Evolutionary conservation across 1,284 basidiomycete genomes (phyloP).

Genomic region (Pyrrhoderma noxium): DNA sequence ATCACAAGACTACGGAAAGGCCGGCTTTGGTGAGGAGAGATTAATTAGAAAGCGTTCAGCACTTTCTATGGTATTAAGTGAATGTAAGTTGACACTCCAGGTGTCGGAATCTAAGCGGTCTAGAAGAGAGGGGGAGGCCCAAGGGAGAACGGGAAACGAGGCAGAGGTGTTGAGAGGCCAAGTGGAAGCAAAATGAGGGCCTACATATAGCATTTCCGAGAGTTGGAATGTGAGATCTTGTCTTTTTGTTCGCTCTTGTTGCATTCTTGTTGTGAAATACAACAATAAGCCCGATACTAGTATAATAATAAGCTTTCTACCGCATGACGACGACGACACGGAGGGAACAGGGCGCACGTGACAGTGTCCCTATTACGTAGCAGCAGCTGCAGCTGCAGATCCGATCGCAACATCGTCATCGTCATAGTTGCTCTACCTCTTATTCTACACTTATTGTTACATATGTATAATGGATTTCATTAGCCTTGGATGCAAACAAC

Average conservation of each 20-base stretch:
- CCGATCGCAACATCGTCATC: too few species aligned
- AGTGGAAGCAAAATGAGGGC: not conserved
- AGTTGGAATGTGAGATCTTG: constrained; percentile 1
- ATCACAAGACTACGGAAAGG: constrained; percentile 10
- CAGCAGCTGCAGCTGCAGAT: too few species aligned
- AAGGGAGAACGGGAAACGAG: constrained; percentile 11
- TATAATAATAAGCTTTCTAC: too few species aligned
- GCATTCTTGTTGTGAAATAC: constrained; percentile 1
- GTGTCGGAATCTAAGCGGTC: constrained; percentile 1
- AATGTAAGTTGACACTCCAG: constrained; percentile 11
- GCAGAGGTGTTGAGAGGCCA: constrained; percentile 1
- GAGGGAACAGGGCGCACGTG: too few species aligned
- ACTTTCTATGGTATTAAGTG: not conserved
- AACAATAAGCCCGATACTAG: constrained; percentile 10
- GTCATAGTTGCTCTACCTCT: too few species aligned
- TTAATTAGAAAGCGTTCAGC: not conserved
- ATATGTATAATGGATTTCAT: too few species aligned
- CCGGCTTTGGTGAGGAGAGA: constrained; percentile 2
- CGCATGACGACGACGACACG: too few species aligned
- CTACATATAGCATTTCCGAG: constrained; percentile 14
- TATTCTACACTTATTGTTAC: too few species aligned
- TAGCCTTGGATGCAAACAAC: too few species aligned
- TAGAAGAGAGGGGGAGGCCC: constrained; percentile 1
- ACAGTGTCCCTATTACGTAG: too few species aligned
- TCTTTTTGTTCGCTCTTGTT: constrained; percentile 11